phyloP scores from a whole-genome alignment of 331 rosid genomes.

The Cucumis variabilis region DNA sequence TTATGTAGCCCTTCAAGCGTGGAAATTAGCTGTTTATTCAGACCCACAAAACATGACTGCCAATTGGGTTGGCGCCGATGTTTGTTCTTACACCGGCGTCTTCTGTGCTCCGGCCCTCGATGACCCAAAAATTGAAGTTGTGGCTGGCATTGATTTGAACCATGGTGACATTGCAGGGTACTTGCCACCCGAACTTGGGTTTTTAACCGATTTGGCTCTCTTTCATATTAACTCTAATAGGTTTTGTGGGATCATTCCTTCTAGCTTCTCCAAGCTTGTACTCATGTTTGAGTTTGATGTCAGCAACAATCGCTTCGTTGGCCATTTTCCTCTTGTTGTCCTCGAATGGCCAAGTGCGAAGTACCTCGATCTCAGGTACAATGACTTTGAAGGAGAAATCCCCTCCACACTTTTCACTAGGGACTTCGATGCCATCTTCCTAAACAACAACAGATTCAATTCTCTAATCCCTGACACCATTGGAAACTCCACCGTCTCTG shows the following conservation, averaged over 20 bases:
- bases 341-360: background rate
- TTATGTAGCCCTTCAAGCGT: constrained; percentile 15
- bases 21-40: constrained; percentile 19
- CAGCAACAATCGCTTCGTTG: constrained; percentile 33
- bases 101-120: constrained; percentile 22
- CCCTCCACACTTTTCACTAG: background rate
- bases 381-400: constrained; percentile 23
- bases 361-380: constrained; percentile 22
- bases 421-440: constrained; percentile 14
- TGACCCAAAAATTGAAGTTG: background rate
- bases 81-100: constrained; percentile 27
- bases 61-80: constrained; percentile 28
- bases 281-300: constrained; percentile 29
- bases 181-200: background rate
- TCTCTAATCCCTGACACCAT: background rate
- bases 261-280: background rate
- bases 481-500: constrained; percentile 21
- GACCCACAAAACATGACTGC: background rate
- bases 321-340: constrained; percentile 19
- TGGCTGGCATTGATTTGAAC: constrained; percentile 34
- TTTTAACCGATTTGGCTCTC: constrained; percentile 13
- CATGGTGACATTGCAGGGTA: constrained; percentile 28
- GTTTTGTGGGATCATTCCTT: constrained; percentile 26
- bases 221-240: constrained; percentile 31
- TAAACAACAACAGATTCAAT: constrained; percentile 27